These are phyloP conservation scores for Raphanus hybrid DNA, from an alignment of 441 rosid species.

Conservation along the genomic window DNA sequence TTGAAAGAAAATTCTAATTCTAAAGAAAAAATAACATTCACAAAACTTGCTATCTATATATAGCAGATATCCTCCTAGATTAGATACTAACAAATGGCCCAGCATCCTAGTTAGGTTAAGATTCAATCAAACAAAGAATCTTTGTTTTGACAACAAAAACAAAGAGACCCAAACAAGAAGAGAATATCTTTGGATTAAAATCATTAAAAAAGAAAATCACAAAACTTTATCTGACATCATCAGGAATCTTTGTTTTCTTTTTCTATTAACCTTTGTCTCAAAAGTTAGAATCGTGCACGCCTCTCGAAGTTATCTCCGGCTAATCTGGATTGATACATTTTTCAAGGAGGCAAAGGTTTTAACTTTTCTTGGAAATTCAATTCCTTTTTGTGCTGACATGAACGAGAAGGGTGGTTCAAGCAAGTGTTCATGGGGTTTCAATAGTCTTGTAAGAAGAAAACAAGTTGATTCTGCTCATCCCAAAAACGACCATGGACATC, in stretches of 20 bases:
- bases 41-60: not conserved
- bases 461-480: slow-evolving; percentile 84
- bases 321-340: not conserved
- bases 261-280: not conserved
- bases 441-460: slow-evolving; percentile 80
- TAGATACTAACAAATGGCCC: not conserved
- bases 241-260: slow-evolving; percentile 23
- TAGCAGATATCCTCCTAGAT: not conserved
- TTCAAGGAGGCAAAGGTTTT: not conserved
- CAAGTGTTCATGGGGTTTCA: slow-evolving; percentile 45
- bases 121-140: not conserved
- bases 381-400: slow-evolving; percentile 26
- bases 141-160: not conserved
- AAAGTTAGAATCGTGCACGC: slow-evolving; percentile 36
- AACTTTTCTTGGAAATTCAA: slow-evolving; percentile 21
- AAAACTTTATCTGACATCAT: slow-evolving; percentile 3
- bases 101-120: not conserved
- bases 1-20: not conserved
- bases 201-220: not conserved
- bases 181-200: not conserved
- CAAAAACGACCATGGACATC: slow-evolving; percentile 8
- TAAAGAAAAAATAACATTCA: not conserved
- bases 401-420: slow-evolving; percentile 22
- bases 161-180: not conserved
- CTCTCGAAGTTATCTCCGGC: slow-evolving; percentile 12